Evolutionary conservation across 2,329 filamentous ascomycete species (phyloP).

Genomic region (Thelonectria blattea): DNA sequence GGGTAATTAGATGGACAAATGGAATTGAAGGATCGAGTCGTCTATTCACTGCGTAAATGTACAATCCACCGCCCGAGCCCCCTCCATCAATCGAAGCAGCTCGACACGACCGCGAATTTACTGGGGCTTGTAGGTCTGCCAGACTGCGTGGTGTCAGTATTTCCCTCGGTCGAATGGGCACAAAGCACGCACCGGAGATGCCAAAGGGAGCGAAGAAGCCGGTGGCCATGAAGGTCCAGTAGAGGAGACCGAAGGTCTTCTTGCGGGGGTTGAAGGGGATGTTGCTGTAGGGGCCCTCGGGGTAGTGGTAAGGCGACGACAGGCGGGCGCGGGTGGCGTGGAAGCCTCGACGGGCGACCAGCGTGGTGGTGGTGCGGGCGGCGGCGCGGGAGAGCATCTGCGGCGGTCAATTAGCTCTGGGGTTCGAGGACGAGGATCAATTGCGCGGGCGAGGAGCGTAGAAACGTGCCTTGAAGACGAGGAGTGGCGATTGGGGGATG

Average conservation of each 20-base stretch:
- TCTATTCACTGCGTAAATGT: constrained; percentile 44
- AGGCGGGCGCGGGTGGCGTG: constrained; percentile 86
- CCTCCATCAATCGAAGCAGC: constrained; percentile 27
- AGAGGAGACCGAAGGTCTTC: constrained; percentile 82
- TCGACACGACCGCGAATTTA: constrained; percentile 37
- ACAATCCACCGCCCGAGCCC: constrained; percentile 34
- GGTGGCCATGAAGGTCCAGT: constrained; percentile 72
- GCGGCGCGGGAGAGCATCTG: constrained; percentile 85
- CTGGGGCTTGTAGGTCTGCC: constrained; percentile 51
- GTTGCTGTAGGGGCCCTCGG: constrained; percentile 93
- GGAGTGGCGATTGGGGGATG: constrained; percentile 36
- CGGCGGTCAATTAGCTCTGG: constrained; percentile 49
- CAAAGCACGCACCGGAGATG: constrained; percentile 61
- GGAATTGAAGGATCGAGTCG: constrained; percentile 37
- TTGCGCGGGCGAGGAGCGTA: constrained; percentile 8
- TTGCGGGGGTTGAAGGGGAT: constrained; percentile 96
- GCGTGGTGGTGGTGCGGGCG: constrained; percentile 67
- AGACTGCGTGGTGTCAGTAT: constrained; percentile 49
- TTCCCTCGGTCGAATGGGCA: constrained; percentile 8
- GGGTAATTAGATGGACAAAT: constrained; percentile 27
- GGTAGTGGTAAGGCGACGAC: constrained; percentile 95
- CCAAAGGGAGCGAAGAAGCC: constrained; percentile 68
- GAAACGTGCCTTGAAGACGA: constrained; percentile 37
- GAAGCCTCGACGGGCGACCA: constrained; percentile 91
- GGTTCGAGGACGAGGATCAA: constrained; percentile 7